Base-by-base conservation (phyloP, 352 stramenopile genomes). In the Phytophthora nicotianae region DNA sequence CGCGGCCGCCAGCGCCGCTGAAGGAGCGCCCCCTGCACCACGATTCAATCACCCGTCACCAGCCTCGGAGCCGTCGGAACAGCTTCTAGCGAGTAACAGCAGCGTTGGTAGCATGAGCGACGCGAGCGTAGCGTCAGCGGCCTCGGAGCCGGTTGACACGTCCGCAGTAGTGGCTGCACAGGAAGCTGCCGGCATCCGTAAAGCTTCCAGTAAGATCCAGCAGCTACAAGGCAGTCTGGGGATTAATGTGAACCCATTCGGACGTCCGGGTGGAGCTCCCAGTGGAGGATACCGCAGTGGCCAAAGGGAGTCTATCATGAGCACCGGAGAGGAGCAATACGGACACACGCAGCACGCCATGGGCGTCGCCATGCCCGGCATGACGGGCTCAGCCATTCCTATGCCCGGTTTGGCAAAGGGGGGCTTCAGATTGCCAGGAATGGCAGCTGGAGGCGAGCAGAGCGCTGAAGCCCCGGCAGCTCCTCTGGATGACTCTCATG, bases 221-320 rank as follows among this genome's bases (percentile, higher is more conserved):
- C 74, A 91, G 53, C 55, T 95, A 7, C 85, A 95, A 65, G 85
- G 85, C 5, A 93, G 68, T 62, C 57, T 93, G n/a, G 87, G 80
- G 4, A 90, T 95, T 59, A 91, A 91, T 58, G 75, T 95, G 47
- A 95, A 94, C 65, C 77, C 84, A 5, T 95, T 95, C 50, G 70
- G 66, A 40, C 77, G 83, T 32, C 61, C 80, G 19, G 74, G 79
- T 14, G 61, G 58, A 56, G 46, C 68, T n/a, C 59, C 60, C 5
- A 68, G 32, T 50, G 70, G 76, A 6, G 79, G 79, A 1, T 81
- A 83, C 52, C 61, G 74, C 10, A 45, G 54, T 60, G 60, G 32
- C 11, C 64, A 70, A 37, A 43, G 60, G 4, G 69, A 74, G 48
- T 89, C 82, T 33, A 93, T 93, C 41, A 92, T 95, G 81, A 89